phyloP scores from a whole-genome alignment of 257 asterid species.

The Lycium barbarum region DNA sequence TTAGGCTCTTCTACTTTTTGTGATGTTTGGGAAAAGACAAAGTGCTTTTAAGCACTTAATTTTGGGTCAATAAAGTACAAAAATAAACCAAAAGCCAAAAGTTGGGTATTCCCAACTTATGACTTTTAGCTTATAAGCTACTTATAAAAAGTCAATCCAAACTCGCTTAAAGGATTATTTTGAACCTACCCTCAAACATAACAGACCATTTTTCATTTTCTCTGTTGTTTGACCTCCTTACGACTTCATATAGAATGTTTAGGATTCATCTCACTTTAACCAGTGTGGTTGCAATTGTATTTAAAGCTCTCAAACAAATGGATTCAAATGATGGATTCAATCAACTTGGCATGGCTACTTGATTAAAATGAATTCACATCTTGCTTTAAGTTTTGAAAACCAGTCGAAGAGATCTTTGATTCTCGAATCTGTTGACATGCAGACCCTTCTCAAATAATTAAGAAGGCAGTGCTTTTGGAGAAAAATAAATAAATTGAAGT shows the following conservation, averaged over 20 bases:
- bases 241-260: not conserved
- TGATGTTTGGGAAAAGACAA: too few relatives aligned
- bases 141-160: too few relatives aligned
- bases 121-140: too few relatives aligned
- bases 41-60: too few relatives aligned
- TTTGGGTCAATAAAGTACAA: too few relatives aligned
- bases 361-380: not conserved
- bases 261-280: not conserved
- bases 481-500: not conserved
- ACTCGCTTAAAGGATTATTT: too few relatives aligned
- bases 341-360: not conserved
- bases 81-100: too few relatives aligned
- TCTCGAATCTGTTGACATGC: not conserved
- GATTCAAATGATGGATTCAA: not conserved
- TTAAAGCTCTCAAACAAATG: not conserved
- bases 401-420: not conserved
- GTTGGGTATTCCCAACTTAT: too few relatives aligned
- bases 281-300: not conserved
- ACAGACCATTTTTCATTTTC: too few relatives aligned
- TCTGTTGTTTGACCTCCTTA: not conserved
- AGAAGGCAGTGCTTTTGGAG: too few relatives aligned
- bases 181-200: too few relatives aligned
- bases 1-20: too few relatives aligned
- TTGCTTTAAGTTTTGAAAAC: slow-evolving; percentile 18
- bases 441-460: not conserved